phyloP scores from a whole-genome alignment of 2,329 filamentous ascomycete genomes.

The Nectriaceae sp. region DNA sequence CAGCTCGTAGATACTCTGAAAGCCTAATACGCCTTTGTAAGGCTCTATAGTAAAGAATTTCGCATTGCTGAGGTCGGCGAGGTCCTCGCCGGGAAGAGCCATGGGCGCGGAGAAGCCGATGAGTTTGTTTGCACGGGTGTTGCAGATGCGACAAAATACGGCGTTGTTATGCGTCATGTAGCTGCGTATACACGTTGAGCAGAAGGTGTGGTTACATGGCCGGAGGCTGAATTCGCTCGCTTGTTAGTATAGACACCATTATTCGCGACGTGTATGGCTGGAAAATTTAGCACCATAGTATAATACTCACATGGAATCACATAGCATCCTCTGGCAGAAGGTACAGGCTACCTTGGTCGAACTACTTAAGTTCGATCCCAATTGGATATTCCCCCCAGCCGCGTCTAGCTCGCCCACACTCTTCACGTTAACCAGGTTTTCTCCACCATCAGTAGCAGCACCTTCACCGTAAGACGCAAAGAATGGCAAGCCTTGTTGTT shows the following conservation, averaged over 20 bases:
- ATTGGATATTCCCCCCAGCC: background rate
- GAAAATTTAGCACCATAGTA: no score
- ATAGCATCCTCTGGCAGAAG: constrained; percentile 5
- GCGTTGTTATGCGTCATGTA: constrained; percentile 6
- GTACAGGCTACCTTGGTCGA: constrained; percentile 7
- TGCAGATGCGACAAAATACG: constrained; percentile 7
- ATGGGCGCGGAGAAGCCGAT: constrained; percentile 12
- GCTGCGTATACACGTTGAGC: constrained; percentile 2
- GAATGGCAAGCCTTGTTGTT: constrained; percentile 6
- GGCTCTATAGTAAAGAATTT: background rate
- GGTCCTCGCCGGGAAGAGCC: constrained; percentile 9
- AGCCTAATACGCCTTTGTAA: background rate
- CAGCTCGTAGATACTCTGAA: background rate
- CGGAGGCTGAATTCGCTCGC: constrained; percentile 2
- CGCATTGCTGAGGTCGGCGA: background rate
- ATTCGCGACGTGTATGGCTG: no score
- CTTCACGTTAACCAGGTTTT: background rate
- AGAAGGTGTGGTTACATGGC: constrained; percentile 12
- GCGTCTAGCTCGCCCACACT: constrained; percentile 9
- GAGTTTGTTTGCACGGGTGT: constrained; percentile 3
- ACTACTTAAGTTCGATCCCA: constrained; percentile 1
- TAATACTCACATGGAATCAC: constrained; percentile 12
- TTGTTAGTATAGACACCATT: background rate
- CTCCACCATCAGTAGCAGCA: background rate
- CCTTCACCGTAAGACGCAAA: constrained; percentile 7